Evolutionary conservation across 495 filamentous ascomycete species (phyloP), one percentile per base, ranked within the genome.

Genomic region (Lichenothelia convexa): DNA sequence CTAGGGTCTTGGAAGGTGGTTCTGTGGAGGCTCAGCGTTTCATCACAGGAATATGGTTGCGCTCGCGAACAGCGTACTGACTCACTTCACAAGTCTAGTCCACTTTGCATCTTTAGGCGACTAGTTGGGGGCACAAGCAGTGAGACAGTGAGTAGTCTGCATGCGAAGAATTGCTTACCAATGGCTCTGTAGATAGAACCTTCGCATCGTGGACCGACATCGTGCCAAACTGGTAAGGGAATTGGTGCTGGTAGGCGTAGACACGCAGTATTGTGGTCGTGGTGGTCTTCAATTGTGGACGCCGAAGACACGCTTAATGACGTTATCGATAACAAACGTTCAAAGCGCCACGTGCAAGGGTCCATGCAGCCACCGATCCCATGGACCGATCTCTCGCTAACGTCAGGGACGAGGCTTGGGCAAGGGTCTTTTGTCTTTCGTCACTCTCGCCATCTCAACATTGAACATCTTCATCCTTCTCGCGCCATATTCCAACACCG

Each of bases 1-100:
- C 38, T 12, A 2, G 49, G 49, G 30, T 49, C 48, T 18, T 35
- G 46, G 48, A 51, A 54, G 12, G 42, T 48, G 1, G 39, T 47
- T 24, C 50, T 47, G 26, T 4, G 13, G 17, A 30, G 5, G 11
- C 24, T 44, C 31, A 43, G 19, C n/a, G n/a, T n/a, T n/a, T n/a
- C n/a, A n/a, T n/a, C n/a, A n/a, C n/a, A n/a, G n/a, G n/a, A n/a
- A n/a, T n/a, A n/a, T n/a, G n/a, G n/a, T n/a, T n/a, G n/a, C n/a
- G n/a, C n/a, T n/a, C n/a, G n/a, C n/a, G n/a, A n/a, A n/a, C n/a
- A n/a, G n/a, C n/a, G n/a, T n/a, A n/a, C 13, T 27, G 24, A 27
- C 24, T 13, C 13, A 27, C 24, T 49, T 49, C 20, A 45, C 44
- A 21, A 53, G 24, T 11, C 35, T 47, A 3, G 41, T 41, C 49